Evolutionary conservation across 257 asterid genomes (phyloP).

Genomic region (Solanum bulbocastanum): DNA sequence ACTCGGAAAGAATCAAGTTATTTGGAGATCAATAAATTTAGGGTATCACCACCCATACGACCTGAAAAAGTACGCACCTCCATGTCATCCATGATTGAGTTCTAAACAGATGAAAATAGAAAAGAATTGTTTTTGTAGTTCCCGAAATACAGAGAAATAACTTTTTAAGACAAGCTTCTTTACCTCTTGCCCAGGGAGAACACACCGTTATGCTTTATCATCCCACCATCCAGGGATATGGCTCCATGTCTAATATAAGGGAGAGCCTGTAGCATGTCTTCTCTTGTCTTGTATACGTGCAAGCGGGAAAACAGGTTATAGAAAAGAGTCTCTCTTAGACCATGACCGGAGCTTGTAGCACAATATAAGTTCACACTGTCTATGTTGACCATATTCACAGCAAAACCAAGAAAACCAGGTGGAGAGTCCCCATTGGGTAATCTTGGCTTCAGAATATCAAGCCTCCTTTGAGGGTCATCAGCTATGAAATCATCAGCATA

Average conservation of each 20-base stretch:
- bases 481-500: conserved; percentile 49
- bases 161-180: conserved; percentile 16
- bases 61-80: not conserved
- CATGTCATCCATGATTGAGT: not conserved
- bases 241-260: conserved; percentile 53
- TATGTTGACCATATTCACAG: conserved; percentile 68
- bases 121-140: not conserved
- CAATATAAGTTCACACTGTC: conserved; percentile 32
- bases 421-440: conserved; percentile 57
- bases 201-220: conserved; percentile 31
- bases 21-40: not conserved
- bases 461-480: conserved; percentile 72
- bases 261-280: conserved; percentile 59
- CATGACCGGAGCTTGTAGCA: conserved; percentile 26
- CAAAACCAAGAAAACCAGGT: conserved; percentile 87
- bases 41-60: not conserved
- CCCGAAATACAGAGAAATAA: not conserved
- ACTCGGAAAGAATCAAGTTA: not conserved
- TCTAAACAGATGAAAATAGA: not conserved
- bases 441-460: conserved; percentile 58
- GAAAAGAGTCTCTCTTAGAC: conserved; percentile 81
- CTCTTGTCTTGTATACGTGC: conserved; percentile 73
- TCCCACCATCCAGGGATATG: conserved; percentile 82
- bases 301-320: conserved; percentile 53
- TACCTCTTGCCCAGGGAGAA: conserved; percentile 51